Base-by-base conservation (phyloP, 768 basidiomycete genomes). In the Tremella fuciformis region DNA sequence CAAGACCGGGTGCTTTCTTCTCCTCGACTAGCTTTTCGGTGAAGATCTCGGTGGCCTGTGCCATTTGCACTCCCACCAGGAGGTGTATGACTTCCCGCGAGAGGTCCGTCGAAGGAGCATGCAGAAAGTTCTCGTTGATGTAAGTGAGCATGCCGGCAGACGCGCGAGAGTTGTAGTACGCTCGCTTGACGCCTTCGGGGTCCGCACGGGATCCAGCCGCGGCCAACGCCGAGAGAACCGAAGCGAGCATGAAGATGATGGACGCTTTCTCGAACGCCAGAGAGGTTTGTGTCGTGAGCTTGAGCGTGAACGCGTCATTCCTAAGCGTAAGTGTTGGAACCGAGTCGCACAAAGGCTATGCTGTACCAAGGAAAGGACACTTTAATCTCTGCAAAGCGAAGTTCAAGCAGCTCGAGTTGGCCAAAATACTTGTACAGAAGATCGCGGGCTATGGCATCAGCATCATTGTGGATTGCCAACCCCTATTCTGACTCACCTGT, bases 391-490 rank as follows among this genome's bases (percentile, higher is more conserved):
- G 94, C 85, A 80, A 99, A 99, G 38, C 96, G 86, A 53, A 99
- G 83, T 75, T 99, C 96, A 40, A 99, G 85, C 3, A 98, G 84
- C 72, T 99, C 96, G 44, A 99, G 86, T 77, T 99, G 96, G 37
- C 96, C 94, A 80, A 98, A 99, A 80, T 99, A 99, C 79, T 96
- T 97, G 86, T 94, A 97, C 44, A 99, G 82, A 19, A 98, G 82
- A 79, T 98, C 94, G 50, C 93, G 83, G 13, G 88, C 93, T 87
- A 72, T 49, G 8, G 63, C 9, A 34, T 52, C 51, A 34, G 51
- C 51, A 8, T 8, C 49, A 21, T 21, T 29, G 4, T 8, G 16
- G n/a, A 22, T 18, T 4, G 42, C 42, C n/a, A n/a, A 46, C n/a
- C 25, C n/a, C n/a, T 46, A 1, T 8, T 3, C 26, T 0, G 16